Evolutionary conservation across 1,284 basidiomycete species (phyloP), one percentile per base, ranked within the genome.

Genomic region (Pseudozyma pruni): DNA sequence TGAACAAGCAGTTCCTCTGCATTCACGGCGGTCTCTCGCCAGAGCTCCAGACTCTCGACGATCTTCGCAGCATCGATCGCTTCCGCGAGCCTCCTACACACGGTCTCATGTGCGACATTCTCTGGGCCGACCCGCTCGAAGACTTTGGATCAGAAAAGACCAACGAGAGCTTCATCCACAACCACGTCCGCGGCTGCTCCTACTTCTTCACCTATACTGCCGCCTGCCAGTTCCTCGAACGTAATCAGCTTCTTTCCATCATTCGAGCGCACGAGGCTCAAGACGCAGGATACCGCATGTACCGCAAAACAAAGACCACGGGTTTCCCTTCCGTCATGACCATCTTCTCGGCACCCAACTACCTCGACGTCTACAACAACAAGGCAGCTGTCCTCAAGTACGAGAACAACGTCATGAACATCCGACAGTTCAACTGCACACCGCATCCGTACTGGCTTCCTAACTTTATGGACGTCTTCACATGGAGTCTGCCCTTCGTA

Each of bases 401-500:
- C 82, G 94, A 96, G 83, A 92, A 91, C 82, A 96, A 96, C 81
- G 93, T 95, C 45, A 91, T 96, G 89, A 96, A 96, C 82, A 93
- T 93, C 76, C 88, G 85, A 40, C 93, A 96, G 83, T 96, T 95
- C 86, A 96, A 95, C 84, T 93, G 91, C 82, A 94, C 91, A 6
- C 93, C 93, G 14, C 93, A 96, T 83, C 93, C 93, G 4, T 96
- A 96, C 83, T 94, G 91, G 92, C 85, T 99, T 37, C 95, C 95
- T 3, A 98, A 98, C 85, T 98, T 98, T 78, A 97, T 98, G 91
- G 93, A 98, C 82, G 95, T 92, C 34, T 98, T 99, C 83, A 98
- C 95, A 1, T 98, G 96, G 96, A 93, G 91, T 86, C 84, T 98
- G 72, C 96, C 95, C 0, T 99, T 98, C 81, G 96, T 99, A 3